Percentiles rank a stretch among this genome's conserved stretches.
Conservation (phyloP, 176 grass and related monocot genomes). For the Rhipidocladum racemiflorum region DNA sequence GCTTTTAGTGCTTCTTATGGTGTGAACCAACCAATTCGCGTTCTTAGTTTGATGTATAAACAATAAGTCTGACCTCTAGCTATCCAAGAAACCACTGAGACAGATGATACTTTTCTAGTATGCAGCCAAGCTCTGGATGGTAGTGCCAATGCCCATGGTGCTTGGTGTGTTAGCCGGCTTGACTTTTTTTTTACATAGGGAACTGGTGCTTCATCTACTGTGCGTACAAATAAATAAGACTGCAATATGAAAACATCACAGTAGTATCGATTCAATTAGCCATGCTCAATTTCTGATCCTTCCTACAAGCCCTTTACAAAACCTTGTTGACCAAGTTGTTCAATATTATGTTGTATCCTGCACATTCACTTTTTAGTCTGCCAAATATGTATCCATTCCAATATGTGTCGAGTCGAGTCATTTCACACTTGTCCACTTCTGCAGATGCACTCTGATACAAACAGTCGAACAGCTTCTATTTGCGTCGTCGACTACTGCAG, state of each 20-base stretch:
- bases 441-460: conserved; percentile 93
- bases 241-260: not conserved
- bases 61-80: not conserved
- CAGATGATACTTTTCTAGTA: conserved; percentile 5
- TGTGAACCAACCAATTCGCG: conserved; percentile 3
- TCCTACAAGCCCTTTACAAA: not conserved
- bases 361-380: conserved; percentile 5
- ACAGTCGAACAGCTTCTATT: conserved; percentile 90
- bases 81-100: not conserved
- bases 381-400: not conserved
- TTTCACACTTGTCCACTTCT: conserved; percentile 28
- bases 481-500: conserved; percentile 86
- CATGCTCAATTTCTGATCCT: conserved; percentile 5
- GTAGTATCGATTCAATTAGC: not conserved
- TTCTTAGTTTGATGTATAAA: conserved; percentile 10
- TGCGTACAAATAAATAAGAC: not conserved
- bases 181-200: not conserved
- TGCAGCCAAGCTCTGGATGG: not conserved
- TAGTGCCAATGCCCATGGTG: conserved; percentile 6
- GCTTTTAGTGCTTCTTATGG: conserved; percentile 3
- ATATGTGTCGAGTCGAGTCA: not conserved
- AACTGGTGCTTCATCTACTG: not conserved
- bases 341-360: conserved; percentile 19
- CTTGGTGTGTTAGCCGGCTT: not conserved
- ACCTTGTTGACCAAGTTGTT: not conserved